These are phyloP conservation scores for Ophiostoma ips DNA, from an alignment of 2,329 filamentous ascomycete genomes.

Conservation along the genomic window DNA sequence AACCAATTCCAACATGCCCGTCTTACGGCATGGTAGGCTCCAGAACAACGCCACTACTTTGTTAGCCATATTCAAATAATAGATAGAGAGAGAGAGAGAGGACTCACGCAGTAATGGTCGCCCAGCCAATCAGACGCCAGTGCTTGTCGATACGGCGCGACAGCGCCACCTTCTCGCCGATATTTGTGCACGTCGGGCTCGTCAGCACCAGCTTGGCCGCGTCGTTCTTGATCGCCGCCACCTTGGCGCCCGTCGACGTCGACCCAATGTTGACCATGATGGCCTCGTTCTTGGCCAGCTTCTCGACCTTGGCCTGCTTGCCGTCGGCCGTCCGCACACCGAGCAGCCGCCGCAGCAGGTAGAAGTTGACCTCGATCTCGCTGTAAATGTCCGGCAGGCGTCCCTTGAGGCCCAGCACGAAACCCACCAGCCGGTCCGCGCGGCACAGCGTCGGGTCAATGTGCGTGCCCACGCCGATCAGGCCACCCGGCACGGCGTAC, in stretches of 20 bases:
- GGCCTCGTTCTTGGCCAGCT: constrained; percentile 95
- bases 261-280: constrained; percentile 99
- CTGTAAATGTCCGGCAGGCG: constrained; percentile 93
- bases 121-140: constrained; percentile 91
- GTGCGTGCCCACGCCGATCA: constrained; percentile 95
- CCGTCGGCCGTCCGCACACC: constrained; percentile 97
- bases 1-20: neutral
- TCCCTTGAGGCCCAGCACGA: constrained; percentile 90
- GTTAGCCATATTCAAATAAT: constrained; percentile 1
- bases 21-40: constrained; percentile 13
- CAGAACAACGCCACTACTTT: constrained; percentile 13
- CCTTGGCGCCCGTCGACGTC: constrained; percentile 93
- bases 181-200: constrained; percentile 87
- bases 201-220: constrained; percentile 89
- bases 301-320: constrained; percentile 98
- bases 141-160: constrained; percentile 97
- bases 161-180: constrained; percentile 95
- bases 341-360: constrained; percentile 81
- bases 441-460: constrained; percentile 96
- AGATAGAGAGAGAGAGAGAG: neutral
- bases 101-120: constrained; percentile 58
- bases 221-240: constrained; percentile 93
- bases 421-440: constrained; percentile 96
- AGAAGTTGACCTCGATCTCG: constrained; percentile 99
- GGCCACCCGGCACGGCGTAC: constrained; percentile 91